A percentile compares a stretch with the other conserved stretches of the same genome.
These are phyloP conservation scores for Blastocladiella emersonii DNA, from an alignment of 371 early-diverging fungal species.

Conservation along the genomic window DNA sequence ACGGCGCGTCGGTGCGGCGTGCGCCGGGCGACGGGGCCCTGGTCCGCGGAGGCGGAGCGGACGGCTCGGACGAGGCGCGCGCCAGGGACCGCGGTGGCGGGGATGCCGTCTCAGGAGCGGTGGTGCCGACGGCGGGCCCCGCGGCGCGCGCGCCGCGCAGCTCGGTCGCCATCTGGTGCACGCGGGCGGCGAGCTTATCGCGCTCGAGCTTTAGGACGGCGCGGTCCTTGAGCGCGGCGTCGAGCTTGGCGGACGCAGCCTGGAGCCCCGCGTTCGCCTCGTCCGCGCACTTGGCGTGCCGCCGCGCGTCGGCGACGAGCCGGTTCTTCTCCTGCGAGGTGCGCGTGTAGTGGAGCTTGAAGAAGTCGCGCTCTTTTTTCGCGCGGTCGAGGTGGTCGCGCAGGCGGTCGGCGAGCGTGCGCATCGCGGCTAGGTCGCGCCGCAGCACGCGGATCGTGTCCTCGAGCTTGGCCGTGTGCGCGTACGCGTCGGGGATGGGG, in stretches of 20 bases:
- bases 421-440: constrained; percentile 28
- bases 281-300: constrained; percentile 30
- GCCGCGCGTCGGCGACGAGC: constrained; percentile 25
- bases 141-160: too few species aligned
- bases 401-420: constrained; percentile 25
- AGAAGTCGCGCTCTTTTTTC: constrained; percentile 35
- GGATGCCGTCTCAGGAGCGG: too few species aligned
- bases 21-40: not conserved
- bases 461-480: constrained; percentile 26
- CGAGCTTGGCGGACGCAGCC: constrained; percentile 24
- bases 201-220: constrained; percentile 32
- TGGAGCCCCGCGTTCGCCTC: constrained; percentile 25
- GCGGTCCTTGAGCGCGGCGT: constrained; percentile 36
- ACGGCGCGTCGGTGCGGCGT: not conserved
- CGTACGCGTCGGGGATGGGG: constrained; percentile 31
- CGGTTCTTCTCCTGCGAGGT: constrained; percentile 35
- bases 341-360: constrained; percentile 39
- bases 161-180: constrained; percentile 5
- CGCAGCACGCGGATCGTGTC: constrained; percentile 26
- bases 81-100: too few species aligned
- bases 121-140: too few species aligned
- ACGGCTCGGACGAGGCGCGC: too few species aligned
- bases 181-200: constrained; percentile 22
- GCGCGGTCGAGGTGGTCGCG: constrained; percentile 31
- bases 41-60: too few species aligned